Percentiles rank a stretch among this genome's conserved stretches.
Evolutionary conservation across 257 asterid genomes (phyloP).

Genomic region (Mitragyna speciosa): DNA sequence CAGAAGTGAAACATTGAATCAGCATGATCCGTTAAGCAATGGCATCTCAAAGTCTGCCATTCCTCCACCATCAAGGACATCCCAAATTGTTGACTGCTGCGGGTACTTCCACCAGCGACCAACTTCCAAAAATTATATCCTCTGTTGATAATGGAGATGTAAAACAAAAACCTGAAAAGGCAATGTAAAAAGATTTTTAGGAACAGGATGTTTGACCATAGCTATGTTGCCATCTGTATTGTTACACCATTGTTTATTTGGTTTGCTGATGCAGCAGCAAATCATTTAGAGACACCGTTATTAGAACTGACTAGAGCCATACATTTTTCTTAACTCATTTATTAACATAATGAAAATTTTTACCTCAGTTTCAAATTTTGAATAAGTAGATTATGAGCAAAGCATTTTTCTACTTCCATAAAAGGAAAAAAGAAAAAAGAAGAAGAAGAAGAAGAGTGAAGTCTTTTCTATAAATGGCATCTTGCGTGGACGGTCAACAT

Average conservation of each 20-base stretch:
- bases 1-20: constrained; percentile 40
- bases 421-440: too few relatives aligned
- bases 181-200: constrained; percentile 38
- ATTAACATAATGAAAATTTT: constrained; percentile 26
- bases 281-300: constrained; percentile 35
- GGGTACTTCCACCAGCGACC: constrained; percentile 34
- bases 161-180: constrained; percentile 39
- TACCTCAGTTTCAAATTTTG: background rate
- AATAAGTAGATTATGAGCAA: background rate
- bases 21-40: constrained; percentile 50
- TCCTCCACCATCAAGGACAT: constrained; percentile 30
- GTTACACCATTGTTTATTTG: constrained; percentile 35
- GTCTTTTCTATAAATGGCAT: too few relatives aligned
- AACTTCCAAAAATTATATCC: constrained; percentile 31
- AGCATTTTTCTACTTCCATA: background rate
- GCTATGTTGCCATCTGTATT: constrained; percentile 43
- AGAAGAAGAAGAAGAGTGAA: too few relatives aligned
- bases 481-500: too few relatives aligned
- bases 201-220: constrained; percentile 29
- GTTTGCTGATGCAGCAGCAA: constrained; percentile 40
- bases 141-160: constrained; percentile 56
- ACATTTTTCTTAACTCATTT: constrained; percentile 20
- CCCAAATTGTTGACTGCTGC: constrained; percentile 35
- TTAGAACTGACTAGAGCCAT: constrained; percentile 38
- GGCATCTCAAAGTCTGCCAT: constrained; percentile 41